These are phyloP conservation scores for Abrus pulchellus DNA, from an alignment of 306 rosid species.

Conservation along the genomic window DNA sequence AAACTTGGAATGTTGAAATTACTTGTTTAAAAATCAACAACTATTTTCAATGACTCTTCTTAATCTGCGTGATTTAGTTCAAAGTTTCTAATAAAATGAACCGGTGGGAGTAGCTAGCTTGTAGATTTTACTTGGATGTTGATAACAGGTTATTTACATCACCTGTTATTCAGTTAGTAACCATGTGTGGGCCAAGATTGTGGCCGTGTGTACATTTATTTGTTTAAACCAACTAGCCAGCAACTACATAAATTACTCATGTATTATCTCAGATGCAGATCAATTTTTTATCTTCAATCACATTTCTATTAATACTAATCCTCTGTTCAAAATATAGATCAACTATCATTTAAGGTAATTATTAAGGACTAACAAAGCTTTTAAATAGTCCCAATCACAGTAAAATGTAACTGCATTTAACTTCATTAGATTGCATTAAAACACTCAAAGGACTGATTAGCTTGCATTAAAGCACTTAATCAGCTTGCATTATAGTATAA, in stretches of 20 bases:
- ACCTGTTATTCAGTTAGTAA: slow-evolving; percentile 3
- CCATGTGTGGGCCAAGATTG: slow-evolving; percentile 2
- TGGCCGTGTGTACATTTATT: not conserved
- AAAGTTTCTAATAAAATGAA: no score
- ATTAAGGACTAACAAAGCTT: not conserved
- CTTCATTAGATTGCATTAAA: not conserved
- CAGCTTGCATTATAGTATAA: no score
- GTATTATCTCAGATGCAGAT: slow-evolving; percentile 3
- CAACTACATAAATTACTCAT: not conserved
- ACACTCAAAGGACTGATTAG: not conserved
- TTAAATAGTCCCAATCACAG: slow-evolving; percentile 2
- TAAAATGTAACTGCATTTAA: not conserved
- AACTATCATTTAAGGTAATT: not conserved
- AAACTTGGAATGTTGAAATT: no score
- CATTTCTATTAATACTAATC: not conserved
- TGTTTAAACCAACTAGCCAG: not conserved
- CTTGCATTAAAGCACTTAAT: no score
- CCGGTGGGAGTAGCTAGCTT: not conserved
- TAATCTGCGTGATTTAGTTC: no score
- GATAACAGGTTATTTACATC: not conserved
- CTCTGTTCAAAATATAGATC: not conserved
- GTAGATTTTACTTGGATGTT: not conserved
- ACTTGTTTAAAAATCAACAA: no score
- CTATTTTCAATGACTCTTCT: no score
- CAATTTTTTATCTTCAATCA: not conserved